A percentile compares a stretch with the other conserved stretches of the same genome.
Conservation (phyloP, 257 asterid genomes). For the Solanum clarkiae region DNA sequence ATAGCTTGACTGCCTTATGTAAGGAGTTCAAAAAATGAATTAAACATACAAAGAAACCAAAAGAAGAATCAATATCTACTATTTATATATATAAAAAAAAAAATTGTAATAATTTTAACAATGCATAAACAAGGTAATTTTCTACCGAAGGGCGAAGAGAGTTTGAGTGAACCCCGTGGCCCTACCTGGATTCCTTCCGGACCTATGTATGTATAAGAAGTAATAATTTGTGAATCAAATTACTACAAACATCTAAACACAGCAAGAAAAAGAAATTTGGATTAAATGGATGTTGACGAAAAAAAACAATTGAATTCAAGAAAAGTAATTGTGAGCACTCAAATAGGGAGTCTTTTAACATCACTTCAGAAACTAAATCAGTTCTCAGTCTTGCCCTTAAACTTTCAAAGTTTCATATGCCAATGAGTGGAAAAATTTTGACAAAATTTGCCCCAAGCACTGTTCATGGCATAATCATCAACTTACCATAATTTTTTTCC, state of each 20-base stretch:
- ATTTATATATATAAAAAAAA: not conserved
- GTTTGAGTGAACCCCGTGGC: not conserved
- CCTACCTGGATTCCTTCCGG: not conserved
- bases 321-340: not conserved
- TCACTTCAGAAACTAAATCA: not conserved
- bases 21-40: not conserved
- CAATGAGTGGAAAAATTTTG: constrained; percentile 9
- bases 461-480: constrained; percentile 42
- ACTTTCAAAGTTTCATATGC: constrained; percentile 36
- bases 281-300: not conserved
- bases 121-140: not conserved
- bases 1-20: not conserved
- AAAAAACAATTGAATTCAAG: not conserved
- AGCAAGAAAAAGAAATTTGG: not conserved
- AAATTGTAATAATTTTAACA: not conserved
- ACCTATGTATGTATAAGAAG: not conserved
- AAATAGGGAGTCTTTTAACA: not conserved
- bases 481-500: constrained; percentile 1
- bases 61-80: not conserved
- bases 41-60: not conserved
- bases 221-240: not conserved
- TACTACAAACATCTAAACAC: not conserved
- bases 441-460: constrained; percentile 1
- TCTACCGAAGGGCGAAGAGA: not conserved
- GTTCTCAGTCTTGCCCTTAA: not conserved